Base-by-base conservation (phyloP, 768 basidiomycete species). In the Termitomyces sp. region DNA sequence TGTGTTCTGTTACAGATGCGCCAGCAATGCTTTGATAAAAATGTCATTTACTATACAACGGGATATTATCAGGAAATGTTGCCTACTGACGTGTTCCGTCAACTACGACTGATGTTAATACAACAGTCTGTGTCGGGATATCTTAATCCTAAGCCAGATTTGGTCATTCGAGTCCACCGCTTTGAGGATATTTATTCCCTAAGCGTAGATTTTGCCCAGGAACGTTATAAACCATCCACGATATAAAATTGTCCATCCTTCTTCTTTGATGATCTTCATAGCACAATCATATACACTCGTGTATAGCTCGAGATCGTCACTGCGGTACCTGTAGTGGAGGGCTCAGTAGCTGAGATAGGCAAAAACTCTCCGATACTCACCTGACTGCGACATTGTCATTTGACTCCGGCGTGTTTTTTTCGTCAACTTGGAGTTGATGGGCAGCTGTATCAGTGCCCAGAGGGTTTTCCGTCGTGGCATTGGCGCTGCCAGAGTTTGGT, bases 211-310 rank as follows among this genome's bases (percentile, higher is more conserved):
- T 7, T 38, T 57, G 35, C 64, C 64, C 18, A 65, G 32, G n/a
- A 64, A 63, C 13, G 69, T 74, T 5, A 72, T 18, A 56, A 71
- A 71, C 71, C 70, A 75, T 38, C 69, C 71, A 14, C 74, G 69
- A 63, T 73, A 70, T 13, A 76, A 58, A 18, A 66, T 69, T 33
- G 42, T 47, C 66, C 68, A 68, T 0, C 74, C 74, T 59, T 76
- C 75, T 57, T 77, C 76, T 30, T 68, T 60, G 13, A 70, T 32
- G 20, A 75, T 73, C 50, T 63, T 69, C 50, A 59, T 66, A 35
- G 57, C 60, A 44, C 70, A 73, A 49, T 75, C 71, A 13, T 66
- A 56, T 14, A 72, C 59, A 14, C 69, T 68, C 3, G 51, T 52
- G 55, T 74, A 75, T 0, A 68, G 71, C 26, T 58, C 53, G n/a